Evolutionary conservation across 495 filamentous ascomycete species (phyloP).

Genomic region (Trichoderma virens): DNA sequence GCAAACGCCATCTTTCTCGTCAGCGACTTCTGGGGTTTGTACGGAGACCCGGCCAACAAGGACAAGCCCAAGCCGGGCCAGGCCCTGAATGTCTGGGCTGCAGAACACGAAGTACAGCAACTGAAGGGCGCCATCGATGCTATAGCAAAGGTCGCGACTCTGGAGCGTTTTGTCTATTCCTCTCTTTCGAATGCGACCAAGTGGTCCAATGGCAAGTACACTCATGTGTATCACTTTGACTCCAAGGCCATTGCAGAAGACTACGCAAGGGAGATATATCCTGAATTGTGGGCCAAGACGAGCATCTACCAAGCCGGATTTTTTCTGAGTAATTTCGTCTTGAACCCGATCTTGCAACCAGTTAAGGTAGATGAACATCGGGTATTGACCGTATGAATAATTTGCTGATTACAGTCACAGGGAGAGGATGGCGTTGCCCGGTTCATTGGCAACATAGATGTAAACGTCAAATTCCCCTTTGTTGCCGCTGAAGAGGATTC

Average conservation of each 20-base stretch:
- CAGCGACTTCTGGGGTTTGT: conserved; percentile 42
- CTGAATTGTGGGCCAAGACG: conserved; percentile 31
- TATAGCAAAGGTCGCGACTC: conserved; percentile 32
- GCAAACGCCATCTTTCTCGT: conserved; percentile 44
- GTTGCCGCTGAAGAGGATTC: conserved; percentile 26
- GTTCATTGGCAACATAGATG: conserved; percentile 5
- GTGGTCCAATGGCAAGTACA: conserved; percentile 26
- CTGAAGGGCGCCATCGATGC: conserved; percentile 43
- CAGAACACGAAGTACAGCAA: conserved; percentile 36
- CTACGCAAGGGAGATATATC: conserved; percentile 26
- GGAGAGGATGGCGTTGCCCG: background rate
- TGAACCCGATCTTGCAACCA: background rate
- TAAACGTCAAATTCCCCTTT: conserved; percentile 17
- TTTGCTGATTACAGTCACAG: background rate
- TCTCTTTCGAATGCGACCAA: conserved; percentile 27
- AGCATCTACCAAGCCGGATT: conserved; percentile 31
- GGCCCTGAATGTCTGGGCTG: conserved; percentile 30
- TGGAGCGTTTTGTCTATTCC: conserved; percentile 39
- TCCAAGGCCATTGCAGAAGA: conserved; percentile 27
- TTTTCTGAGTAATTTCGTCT: conserved; percentile 27
- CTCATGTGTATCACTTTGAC: conserved; percentile 34
- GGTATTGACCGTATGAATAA: too few relatives aligned
- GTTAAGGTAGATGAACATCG: background rate
- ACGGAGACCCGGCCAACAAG: conserved; percentile 23
- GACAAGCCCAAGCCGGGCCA: conserved; percentile 21